Percentiles rank a stretch among this genome's conserved stretches.
Conservation (phyloP, 1,284 basidiomycete genomes). For the Neolentinus lepideus region DNA sequence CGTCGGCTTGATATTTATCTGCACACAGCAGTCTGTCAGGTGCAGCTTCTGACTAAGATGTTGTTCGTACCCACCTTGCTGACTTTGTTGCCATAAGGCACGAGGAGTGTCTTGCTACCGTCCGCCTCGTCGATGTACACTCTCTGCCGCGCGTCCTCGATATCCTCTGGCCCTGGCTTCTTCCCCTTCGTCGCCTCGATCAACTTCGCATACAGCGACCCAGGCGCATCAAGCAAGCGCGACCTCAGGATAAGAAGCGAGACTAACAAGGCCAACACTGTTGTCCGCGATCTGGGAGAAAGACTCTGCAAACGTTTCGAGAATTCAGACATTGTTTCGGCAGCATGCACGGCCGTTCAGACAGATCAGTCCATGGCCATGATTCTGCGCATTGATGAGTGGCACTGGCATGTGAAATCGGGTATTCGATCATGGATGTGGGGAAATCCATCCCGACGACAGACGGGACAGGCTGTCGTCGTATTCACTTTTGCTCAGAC, state of each 20-base stretch:
- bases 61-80: conserved; percentile 39
- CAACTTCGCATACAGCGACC: conserved; percentile 18
- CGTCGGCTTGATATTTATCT: conserved; percentile 34
- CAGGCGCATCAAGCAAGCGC: conserved; percentile 29
- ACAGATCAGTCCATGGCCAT: neutral
- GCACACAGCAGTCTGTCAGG: too few species aligned
- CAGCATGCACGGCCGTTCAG: neutral
- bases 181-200: conserved; percentile 15
- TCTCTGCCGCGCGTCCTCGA: conserved; percentile 43
- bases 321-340: neutral
- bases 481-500: too few species aligned
- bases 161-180: conserved; percentile 33
- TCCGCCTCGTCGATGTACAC: conserved; percentile 48
- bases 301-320: neutral
- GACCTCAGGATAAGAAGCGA: conserved; percentile 39
- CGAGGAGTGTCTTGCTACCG: conserved; percentile 57
- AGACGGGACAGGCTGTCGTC: too few species aligned
- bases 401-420: neutral
- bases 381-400: neutral
- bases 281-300: neutral
- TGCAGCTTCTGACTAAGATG: neutral
- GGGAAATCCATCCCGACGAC: too few species aligned
- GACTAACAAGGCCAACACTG: neutral
- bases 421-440: neutral
- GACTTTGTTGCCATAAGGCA: conserved; percentile 56